Base-by-base conservation (phyloP, 139 green algal species). In the Volvox reticuliferus region DNA sequence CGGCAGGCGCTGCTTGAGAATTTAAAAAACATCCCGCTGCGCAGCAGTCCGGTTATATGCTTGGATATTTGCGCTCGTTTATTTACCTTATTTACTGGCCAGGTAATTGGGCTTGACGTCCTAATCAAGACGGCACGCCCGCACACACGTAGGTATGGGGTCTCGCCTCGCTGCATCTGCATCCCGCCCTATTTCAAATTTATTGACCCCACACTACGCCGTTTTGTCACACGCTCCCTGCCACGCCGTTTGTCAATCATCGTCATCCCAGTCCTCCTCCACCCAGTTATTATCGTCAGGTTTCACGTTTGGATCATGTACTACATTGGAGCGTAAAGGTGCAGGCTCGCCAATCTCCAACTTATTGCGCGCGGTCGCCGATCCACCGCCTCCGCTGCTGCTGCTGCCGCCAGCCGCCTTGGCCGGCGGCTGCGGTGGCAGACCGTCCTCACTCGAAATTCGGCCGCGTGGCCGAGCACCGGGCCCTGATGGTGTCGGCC, bases 181-280 rank as follows among this genome's bases (percentile, higher is more conserved):
- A 55, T 55, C 44, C 9, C 9, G 44, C 44, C 44, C 44, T 9
- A 55, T 9, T 55, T 55, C 44, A 9, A 55, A 14, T 5, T 55
- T 55, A 55, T 55, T 55, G 44, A 55, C 44, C 44, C 44, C 44
- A 55, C 5, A 55, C 44, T 55, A 9, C 5, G 5, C 5, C 44
- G 44, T 9, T 9, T 5, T 9, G 44, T 5, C 5, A 14, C 9
- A 55, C 44, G 9, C 44, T 55, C 44, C 9, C 9, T 55, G 44
- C 44, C 44, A 9, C 9, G 44, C 44, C 44, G 5, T 55, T 55
- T 55, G n/a, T 55, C 44, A 55, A 9, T 90, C 86, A 13, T 90
- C 86, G 0, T 84, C 73, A 19, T 90, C 86, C 86, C 86, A 90
- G 86, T 90, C 50, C 50, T 90, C 86, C 86, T 90, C 86, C 0